Base-by-base conservation (phyloP, 139 green algal species). In the Diplosphaera chodatii region DNA sequence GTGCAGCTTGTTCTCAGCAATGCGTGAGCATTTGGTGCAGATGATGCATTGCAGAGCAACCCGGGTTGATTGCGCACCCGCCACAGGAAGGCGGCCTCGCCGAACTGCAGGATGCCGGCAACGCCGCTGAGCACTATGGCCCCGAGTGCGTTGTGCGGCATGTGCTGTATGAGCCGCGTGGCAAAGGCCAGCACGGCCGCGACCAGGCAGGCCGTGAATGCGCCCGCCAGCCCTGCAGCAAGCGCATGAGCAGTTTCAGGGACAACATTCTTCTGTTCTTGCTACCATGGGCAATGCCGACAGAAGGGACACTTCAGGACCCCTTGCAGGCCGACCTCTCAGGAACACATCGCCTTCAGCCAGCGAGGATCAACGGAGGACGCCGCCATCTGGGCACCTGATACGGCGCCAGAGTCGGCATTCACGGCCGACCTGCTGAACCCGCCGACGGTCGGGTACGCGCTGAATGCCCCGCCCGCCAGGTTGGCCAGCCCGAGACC, bases 401-500 rank as follows among this genome's bases (percentile, higher is more conserved):
- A 82, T 67, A 85, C 88, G 55, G 84, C 82, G 27, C 86, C 81
- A 18, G 80, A 67, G 15, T 78, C 69, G 71, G 89, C 78, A 27
- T 78, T 85, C 21, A 94, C 88, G 21, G 88, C 81, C 18, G 87
- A 91, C 13, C 88, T 80, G 6, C 79, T 86, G 77, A 95, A 94
- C 29, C 79, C 88, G 23, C 87, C 84, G 6, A 76, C 85, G 28
- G 78, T 84, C 37, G 89, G 86, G 79, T 93, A 95, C 21, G 79
- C 77, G 34, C 77, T 81, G 74, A 91, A 96, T 2, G 75, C 74
- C 13, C 86, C 78, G 4, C 90, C 90, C 2, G 84, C 76, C 56
- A 92, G 73, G 82, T 95, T 95, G 41, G 87, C 79, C 21, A 93
- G 55, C n/a, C 90, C 90, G 64, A 96, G 75, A 8, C 74, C 74